Evolutionary conservation across 805 yeast genomes (phyloP).

Genomic region (Cyberlindnera sargentensis): DNA sequence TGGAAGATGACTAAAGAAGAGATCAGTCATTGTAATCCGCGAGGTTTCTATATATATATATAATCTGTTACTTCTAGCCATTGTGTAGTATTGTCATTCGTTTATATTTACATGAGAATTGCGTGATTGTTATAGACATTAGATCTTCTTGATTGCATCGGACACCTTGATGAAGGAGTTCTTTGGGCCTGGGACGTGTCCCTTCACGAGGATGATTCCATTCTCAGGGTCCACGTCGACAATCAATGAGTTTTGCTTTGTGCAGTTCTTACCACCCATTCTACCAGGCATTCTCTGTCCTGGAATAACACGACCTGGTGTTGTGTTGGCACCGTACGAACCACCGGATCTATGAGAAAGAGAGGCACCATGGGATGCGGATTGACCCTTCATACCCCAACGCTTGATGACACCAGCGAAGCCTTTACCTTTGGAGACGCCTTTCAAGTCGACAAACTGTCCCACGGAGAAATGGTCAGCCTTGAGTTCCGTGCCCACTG

Average conservation of each 20-base stretch:
- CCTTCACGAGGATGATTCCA: conserved; percentile 79
- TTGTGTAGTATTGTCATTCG: neutral
- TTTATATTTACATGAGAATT: conserved; percentile 9
- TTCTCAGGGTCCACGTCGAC: conserved; percentile 74
- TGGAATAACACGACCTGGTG: conserved; percentile 93
- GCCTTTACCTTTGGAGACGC: conserved; percentile 88
- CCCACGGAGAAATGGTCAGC: conserved; percentile 85
- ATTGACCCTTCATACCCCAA: conserved; percentile 81
- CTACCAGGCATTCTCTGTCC: conserved; percentile 99
- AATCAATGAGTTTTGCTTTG: conserved; percentile 70
- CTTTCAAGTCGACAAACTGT: conserved; percentile 74
- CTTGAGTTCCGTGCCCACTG: conserved; percentile 67
- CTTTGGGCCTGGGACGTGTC: conserved; percentile 86
- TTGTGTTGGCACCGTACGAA: conserved; percentile 92
- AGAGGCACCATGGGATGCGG: conserved; percentile 95
- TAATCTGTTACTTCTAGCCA: neutral
- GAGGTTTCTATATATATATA: neutral
- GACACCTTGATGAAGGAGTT: conserved; percentile 67
- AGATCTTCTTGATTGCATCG: conserved; percentile 58
- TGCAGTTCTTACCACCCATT: conserved; percentile 75
- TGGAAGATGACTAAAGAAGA: conserved; percentile 56
- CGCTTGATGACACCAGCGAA: conserved; percentile 98
- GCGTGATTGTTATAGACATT: neutral
- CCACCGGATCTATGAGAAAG: conserved; percentile 92
- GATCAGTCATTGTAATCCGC: no score